Evolutionary conservation across 345 rosid species (phyloP).

Genomic region (Citrus cavaleriei): DNA sequence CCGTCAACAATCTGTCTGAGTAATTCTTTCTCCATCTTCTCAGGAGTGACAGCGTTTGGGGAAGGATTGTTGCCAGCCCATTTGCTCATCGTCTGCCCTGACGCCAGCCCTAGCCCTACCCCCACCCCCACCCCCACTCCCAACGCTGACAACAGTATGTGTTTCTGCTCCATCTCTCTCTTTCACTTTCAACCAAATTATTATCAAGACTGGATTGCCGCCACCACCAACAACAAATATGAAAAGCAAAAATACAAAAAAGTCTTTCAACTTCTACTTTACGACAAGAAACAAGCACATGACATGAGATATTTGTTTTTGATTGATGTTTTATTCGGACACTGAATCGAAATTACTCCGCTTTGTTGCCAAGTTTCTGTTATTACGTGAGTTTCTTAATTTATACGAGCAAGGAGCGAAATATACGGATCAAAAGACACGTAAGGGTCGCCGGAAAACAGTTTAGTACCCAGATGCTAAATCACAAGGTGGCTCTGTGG

Average conservation of each 20-base stretch:
- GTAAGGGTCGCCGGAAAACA: slow-evolving; percentile 1
- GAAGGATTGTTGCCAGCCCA: slow-evolving; percentile 37
- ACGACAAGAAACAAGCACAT: background rate
- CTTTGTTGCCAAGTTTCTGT: background rate
- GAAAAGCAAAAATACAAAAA: too few relatives aligned
- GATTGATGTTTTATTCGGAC: slow-evolving; percentile 1
- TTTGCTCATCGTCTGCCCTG: slow-evolving; percentile 46
- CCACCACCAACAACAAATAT: too few relatives aligned
- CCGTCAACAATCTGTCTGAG: slow-evolving; percentile 52
- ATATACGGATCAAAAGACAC: slow-evolving; percentile 7
- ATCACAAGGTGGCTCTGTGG: background rate
- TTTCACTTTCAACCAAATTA: too few relatives aligned
- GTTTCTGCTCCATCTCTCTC: slow-evolving; percentile 49
- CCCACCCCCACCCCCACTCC: slow-evolving; percentile 66
- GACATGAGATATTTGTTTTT: too few relatives aligned
- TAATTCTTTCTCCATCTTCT: slow-evolving; percentile 55
- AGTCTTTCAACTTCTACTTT: background rate
- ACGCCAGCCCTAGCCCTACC: slow-evolving; percentile 53
- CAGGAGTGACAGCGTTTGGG: slow-evolving; percentile 26
- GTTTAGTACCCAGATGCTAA: background rate
- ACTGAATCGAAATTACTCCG: background rate
- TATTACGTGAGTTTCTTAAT: background rate
- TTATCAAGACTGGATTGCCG: too few relatives aligned
- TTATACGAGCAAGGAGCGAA: background rate
- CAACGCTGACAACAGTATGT: slow-evolving; percentile 49